Evolutionary conservation across 2,329 filamentous ascomycete species (phyloP).

Genomic region (Fusarium siculi): DNA sequence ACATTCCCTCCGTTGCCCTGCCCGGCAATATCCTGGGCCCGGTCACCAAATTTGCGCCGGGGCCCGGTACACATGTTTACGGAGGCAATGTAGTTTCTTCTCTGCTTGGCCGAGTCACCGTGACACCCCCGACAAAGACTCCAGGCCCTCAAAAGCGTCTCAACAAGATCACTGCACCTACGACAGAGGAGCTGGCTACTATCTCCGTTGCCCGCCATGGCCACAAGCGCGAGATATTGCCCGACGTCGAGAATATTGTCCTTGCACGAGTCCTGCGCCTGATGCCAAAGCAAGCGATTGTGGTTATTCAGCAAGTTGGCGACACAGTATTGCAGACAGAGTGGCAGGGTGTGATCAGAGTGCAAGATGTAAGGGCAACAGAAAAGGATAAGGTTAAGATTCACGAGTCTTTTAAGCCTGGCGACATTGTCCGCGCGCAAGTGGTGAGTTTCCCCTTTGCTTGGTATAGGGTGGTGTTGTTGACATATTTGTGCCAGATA

Average conservation of each 20-base stretch:
- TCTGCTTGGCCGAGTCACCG: conserved; percentile 76
- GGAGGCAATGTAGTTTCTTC: conserved; percentile 81
- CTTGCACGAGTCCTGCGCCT: conserved; percentile 88
- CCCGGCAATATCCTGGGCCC: conserved; percentile 86
- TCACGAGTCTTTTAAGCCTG: conserved; percentile 89
- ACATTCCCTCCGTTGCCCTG: conserved; percentile 69
- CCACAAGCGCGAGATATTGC: conserved; percentile 76
- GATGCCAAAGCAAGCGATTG: conserved; percentile 83
- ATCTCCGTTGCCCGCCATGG: conserved; percentile 65
- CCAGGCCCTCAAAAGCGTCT: conserved; percentile 67
- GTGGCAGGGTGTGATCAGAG: conserved; percentile 85
- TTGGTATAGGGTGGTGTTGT: not conserved
- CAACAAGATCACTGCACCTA: conserved; percentile 64
- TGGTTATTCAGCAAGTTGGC: conserved; percentile 86
- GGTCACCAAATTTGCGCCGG: conserved; percentile 73
- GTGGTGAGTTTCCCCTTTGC: conserved; percentile 66
- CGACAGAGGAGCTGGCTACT: conserved; percentile 58
- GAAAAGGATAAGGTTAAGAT: conserved; percentile 96
- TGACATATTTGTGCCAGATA: conserved; percentile 62
- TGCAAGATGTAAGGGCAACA: conserved; percentile 92
- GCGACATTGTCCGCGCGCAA: conserved; percentile 87
- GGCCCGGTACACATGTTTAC: conserved; percentile 86
- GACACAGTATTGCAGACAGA: conserved; percentile 78
- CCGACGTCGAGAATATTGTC: conserved; percentile 82
- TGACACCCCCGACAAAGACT: conserved; percentile 59